Evolutionary conservation across 441 rosid species (phyloP).

Genomic region (Biscutella laevigata): DNA sequence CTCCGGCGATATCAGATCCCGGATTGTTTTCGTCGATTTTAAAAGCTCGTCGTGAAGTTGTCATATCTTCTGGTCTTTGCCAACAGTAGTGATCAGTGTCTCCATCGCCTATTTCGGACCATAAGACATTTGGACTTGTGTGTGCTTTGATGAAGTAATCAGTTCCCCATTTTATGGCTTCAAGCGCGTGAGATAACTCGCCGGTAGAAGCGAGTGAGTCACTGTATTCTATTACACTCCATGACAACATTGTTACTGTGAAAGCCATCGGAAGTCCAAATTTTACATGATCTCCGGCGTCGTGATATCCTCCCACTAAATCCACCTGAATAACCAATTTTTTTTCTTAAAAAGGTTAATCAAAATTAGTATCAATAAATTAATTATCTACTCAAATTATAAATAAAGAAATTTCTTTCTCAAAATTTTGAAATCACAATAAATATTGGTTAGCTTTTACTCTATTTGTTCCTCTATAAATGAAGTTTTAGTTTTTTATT

Average conservation of each 20-base stretch:
- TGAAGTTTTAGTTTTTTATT: too few species aligned
- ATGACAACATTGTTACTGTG: slow-evolving; percentile 85
- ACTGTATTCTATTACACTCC: slow-evolving; percentile 67
- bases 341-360: too few species aligned
- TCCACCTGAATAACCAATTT: slow-evolving; percentile 48
- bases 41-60: slow-evolving; percentile 85
- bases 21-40: slow-evolving; percentile 76
- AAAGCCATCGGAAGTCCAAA: slow-evolving; percentile 95
- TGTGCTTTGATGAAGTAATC: slow-evolving; percentile 90
- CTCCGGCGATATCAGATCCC: slow-evolving; percentile 92
- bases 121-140: slow-evolving; percentile 62
- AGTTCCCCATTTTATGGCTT: slow-evolving; percentile 88
- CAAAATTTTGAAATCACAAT: too few species aligned
- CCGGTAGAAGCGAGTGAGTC: slow-evolving; percentile 57
- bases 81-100: slow-evolving; percentile 94
- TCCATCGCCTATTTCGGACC: slow-evolving; percentile 97
- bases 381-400: too few species aligned
- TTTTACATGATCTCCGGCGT: slow-evolving; percentile 91
- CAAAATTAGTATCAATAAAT: not conserved
- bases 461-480: too few species aligned
- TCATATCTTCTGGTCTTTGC: slow-evolving; percentile 98
- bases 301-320: slow-evolving; percentile 94
- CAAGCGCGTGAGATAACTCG: slow-evolving; percentile 66
- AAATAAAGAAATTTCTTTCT: too few species aligned
- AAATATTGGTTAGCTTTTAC: too few species aligned